Conservation (phyloP, 805 yeast species). For the Yamadazyma tumulicola region DNA sequence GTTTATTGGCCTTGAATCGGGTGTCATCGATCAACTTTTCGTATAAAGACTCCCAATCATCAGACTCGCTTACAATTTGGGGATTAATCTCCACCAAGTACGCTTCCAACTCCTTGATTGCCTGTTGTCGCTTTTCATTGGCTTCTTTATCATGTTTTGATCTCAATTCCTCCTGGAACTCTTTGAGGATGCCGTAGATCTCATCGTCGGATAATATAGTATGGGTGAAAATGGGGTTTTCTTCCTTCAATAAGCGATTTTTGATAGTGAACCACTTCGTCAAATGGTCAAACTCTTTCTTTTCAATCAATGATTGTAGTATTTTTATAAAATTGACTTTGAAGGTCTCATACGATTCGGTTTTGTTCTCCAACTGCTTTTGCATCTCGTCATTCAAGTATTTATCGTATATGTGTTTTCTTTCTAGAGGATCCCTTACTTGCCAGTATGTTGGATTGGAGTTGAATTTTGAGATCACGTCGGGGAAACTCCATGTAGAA, state of each 20-base stretch:
- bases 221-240: constrained; percentile 61
- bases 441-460: constrained; percentile 66
- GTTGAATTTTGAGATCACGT: constrained; percentile 57
- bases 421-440: constrained; percentile 54
- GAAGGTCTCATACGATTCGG: constrained; percentile 52
- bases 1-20: constrained; percentile 58
- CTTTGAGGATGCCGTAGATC: constrained; percentile 51
- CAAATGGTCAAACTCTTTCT: constrained; percentile 44
- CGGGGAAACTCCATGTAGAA: constrained; percentile 71
- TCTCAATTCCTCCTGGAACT: constrained; percentile 43
- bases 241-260: constrained; percentile 49
- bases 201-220: constrained; percentile 57
- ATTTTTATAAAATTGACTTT: constrained; percentile 50
- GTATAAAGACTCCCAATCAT: constrained; percentile 38
- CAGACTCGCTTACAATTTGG: constrained; percentile 20
- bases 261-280: constrained; percentile 65
- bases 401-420: constrained; percentile 63
- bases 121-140: constrained; percentile 38
- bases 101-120: constrained; percentile 49
- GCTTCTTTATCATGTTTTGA: constrained; percentile 21
- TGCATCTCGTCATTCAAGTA: constrained; percentile 42
- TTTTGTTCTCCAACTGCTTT: constrained; percentile 53
- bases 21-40: constrained; percentile 38
- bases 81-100: constrained; percentile 43
- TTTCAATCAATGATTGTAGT: constrained; percentile 30